These are phyloP conservation scores for Juglanconis sp. DNA, from an alignment of 2,329 filamentous ascomycete species.

Conservation along the genomic window DNA sequence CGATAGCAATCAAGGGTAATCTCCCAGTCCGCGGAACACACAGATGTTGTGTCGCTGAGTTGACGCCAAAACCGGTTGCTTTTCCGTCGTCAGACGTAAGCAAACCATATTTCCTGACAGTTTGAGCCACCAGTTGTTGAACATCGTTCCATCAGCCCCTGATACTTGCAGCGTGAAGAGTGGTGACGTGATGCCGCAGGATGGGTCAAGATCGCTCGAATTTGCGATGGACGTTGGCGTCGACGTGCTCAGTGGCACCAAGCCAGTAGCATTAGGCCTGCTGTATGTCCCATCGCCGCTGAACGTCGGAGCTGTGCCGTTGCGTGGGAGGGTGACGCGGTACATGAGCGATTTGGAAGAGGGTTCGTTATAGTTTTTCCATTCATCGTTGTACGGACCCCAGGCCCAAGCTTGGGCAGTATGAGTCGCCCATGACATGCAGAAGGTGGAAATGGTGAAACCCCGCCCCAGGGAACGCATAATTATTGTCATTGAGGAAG, in stretches of 20 bases:
- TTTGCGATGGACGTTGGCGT: neutral
- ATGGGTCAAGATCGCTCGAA: neutral
- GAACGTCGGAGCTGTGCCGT: neutral
- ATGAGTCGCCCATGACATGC: neutral
- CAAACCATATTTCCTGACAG: conserved; percentile 1
- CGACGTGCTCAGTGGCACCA: conserved; percentile 4
- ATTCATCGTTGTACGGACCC: conserved; percentile 4
- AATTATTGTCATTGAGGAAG: neutral
- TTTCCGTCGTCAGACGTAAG: conserved; percentile 10
- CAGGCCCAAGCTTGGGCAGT: conserved; percentile 2
- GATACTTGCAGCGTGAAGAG: conserved; percentile 8
- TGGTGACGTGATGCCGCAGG: conserved; percentile 1
- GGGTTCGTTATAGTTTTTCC: neutral
- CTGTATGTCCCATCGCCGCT: conserved; percentile 6
- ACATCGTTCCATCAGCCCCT: conserved; percentile 1
- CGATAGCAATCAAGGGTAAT: conserved; percentile 5
- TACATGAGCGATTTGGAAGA: conserved; percentile 3
- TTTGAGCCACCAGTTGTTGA: conserved; percentile 11
- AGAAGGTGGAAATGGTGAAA: neutral
- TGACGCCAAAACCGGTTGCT: conserved; percentile 9
- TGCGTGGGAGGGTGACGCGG: conserved; percentile 9
- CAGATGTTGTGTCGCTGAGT: neutral
- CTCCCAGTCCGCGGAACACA: conserved; percentile 1
- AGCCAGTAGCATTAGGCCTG: conserved; percentile 5
- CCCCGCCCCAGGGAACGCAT: conserved; percentile 3